Percentiles rank a stretch among this genome's conserved stretches.
Conservation (phyloP, 2,329 filamentous ascomycete genomes). For the Leptographium galeiforme region DNA sequence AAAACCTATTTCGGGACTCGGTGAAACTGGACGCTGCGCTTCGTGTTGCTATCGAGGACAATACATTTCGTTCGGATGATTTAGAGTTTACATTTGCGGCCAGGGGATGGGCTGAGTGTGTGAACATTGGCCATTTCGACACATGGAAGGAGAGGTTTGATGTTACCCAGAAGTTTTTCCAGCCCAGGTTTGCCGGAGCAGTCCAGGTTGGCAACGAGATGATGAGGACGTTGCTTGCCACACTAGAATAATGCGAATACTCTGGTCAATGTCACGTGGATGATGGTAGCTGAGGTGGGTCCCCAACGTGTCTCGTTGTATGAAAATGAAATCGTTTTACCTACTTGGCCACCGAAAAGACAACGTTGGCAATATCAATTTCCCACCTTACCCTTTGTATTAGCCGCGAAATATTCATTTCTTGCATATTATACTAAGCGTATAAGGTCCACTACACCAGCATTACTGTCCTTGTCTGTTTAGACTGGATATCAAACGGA, state of each 20-base stretch:
- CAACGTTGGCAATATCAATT: no score
- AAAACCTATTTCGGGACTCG: slow-evolving; percentile 81
- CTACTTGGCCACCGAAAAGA: no score
- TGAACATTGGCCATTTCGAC: slow-evolving; percentile 82
- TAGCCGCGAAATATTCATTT: not conserved
- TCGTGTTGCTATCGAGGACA: slow-evolving; percentile 74
- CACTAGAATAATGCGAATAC: not conserved
- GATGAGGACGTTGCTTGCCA: slow-evolving; percentile 78
- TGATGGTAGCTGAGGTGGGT: not conserved
- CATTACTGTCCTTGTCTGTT: not conserved
- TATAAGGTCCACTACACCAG: not conserved
- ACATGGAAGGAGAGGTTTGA: slow-evolving; percentile 87
- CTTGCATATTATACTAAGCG: not conserved
- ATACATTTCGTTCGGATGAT: slow-evolving; percentile 87
- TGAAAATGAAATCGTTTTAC: not conserved
- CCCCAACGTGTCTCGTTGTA: not conserved
- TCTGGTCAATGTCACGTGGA: not conserved
- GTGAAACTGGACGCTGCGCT: slow-evolving; percentile 73
- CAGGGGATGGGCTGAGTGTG: slow-evolving; percentile 87
- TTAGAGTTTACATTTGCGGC: slow-evolving; percentile 97
- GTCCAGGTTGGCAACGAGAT: slow-evolving; percentile 85
- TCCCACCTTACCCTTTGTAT: no score
- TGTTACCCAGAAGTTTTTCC: slow-evolving; percentile 81
- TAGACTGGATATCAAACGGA: not conserved
- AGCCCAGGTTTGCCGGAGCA: slow-evolving; percentile 77